A percentile compares a stretch with the other conserved stretches of the same genome.
These are phyloP conservation scores for Penicillium sp. DNA, from an alignment of 2,329 filamentous ascomycete genomes.

Conservation along the genomic window DNA sequence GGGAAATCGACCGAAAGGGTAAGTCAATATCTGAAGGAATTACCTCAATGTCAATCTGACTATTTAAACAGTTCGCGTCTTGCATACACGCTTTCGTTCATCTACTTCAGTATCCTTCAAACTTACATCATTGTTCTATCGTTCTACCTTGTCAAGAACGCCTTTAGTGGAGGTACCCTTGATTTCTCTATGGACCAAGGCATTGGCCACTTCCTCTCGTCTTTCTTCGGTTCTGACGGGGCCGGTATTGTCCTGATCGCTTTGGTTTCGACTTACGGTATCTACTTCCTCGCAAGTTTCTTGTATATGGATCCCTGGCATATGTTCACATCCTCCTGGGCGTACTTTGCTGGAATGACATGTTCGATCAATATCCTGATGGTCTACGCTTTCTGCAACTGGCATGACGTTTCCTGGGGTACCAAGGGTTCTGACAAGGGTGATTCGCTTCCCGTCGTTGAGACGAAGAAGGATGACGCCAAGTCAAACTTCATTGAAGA, in stretches of 20 bases:
- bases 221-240: constrained; percentile 74
- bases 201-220: constrained; percentile 64
- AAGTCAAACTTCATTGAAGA: constrained; percentile 87
- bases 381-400: constrained; percentile 98
- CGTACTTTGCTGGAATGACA: constrained; percentile 87
- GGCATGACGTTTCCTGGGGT: constrained; percentile 99
- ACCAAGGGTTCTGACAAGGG: constrained; percentile 96
- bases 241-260: constrained; percentile 91
- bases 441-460: constrained; percentile 82
- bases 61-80: constrained; percentile 57
- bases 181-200: constrained; percentile 65
- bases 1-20: constrained; percentile 93
- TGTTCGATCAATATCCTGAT: constrained; percentile 98
- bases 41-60: neutral
- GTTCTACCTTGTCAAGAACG: constrained; percentile 78
- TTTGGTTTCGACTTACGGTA: constrained; percentile 84
- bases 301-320: constrained; percentile 97
- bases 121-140: constrained; percentile 83
- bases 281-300: constrained; percentile 96
- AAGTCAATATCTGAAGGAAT: neutral
- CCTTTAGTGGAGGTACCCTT: constrained; percentile 61
- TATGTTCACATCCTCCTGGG: constrained; percentile 97
- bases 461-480: constrained; percentile 82
- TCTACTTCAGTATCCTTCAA: constrained; percentile 82
- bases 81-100: constrained; percentile 84